Evolutionary conservation across 2,329 filamentous ascomycete genomes (phyloP).

Genomic region (Cadophora sp.): DNA sequence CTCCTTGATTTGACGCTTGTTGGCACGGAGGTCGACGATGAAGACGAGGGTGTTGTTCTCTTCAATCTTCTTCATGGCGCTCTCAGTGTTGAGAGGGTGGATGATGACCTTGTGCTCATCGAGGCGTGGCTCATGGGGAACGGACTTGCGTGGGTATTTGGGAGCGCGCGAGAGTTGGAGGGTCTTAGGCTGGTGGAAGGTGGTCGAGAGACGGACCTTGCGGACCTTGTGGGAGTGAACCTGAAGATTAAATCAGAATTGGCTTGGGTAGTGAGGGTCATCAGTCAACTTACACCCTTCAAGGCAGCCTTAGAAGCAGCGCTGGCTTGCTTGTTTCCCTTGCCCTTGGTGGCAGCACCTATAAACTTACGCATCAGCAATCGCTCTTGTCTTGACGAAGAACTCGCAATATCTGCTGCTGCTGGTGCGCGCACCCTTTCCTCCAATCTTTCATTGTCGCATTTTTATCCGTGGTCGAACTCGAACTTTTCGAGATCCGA

Average conservation of each 20-base stretch:
- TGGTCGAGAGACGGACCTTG: conserved; percentile 91
- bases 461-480: conserved; percentile 21
- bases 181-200: conserved; percentile 98
- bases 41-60: conserved; percentile 99
- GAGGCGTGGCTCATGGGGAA: conserved; percentile 87
- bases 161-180: conserved; percentile 87
- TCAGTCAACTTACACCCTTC: conserved; percentile 78
- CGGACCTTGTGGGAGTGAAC: conserved; percentile 82
- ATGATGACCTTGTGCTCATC: conserved; percentile 98
- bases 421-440: conserved; percentile 51
- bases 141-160: conserved; percentile 96
- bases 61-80: conserved; percentile 99
- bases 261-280: conserved; percentile 51
- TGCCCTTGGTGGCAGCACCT: conserved; percentile 63
- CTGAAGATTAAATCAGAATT: conserved; percentile 50
- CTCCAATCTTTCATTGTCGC: conserved; percentile 29
- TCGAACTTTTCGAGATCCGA: conserved; percentile 25
- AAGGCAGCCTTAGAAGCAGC: conserved; percentile 95
- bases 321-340: conserved; percentile 84
- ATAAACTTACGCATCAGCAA: conserved; percentile 70
- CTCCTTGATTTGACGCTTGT: conserved; percentile 99
- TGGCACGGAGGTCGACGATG: conserved; percentile 96
- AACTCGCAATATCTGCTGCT: conserved; percentile 81
- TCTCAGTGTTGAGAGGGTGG: conserved; percentile 99
- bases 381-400: conserved; percentile 61